A percentile compares a stretch with the other conserved stretches of the same genome.
Conservation (phyloP, 768 basidiomycete species). For the Boletus rex-veris region DNA sequence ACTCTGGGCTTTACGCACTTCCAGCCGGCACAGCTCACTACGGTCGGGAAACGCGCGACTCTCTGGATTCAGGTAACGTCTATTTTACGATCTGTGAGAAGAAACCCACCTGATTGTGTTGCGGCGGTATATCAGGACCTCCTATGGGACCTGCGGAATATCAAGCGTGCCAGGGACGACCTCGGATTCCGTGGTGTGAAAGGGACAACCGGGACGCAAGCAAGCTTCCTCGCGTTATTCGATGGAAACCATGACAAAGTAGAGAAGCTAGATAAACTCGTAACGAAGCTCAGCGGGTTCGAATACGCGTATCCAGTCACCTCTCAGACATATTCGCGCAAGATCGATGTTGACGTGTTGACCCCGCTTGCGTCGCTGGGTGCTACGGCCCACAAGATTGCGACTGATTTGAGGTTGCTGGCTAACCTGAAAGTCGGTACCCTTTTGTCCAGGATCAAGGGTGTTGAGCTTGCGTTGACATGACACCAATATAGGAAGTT, state of each 20-base stretch:
- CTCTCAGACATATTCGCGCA: constrained; percentile 97
- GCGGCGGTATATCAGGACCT: constrained; percentile 56
- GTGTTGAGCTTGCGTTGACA: constrained; percentile 1
- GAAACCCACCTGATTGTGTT: neutral
- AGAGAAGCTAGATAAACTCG: constrained; percentile 80
- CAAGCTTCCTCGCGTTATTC: constrained; percentile 90
- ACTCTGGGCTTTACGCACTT: constrained; percentile 98
- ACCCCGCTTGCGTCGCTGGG: constrained; percentile 87
- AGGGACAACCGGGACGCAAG: constrained; percentile 99
- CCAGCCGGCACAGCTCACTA: constrained; percentile 97
- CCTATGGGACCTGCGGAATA: constrained; percentile 93
- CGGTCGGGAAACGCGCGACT: constrained; percentile 95
- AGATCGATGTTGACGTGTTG: constrained; percentile 93
- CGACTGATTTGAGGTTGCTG: constrained; percentile 89
- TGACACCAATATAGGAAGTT: constrained; percentile 58
- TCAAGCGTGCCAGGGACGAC: constrained; percentile 85
- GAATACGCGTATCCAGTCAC: constrained; percentile 95
- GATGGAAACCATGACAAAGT: constrained; percentile 97
- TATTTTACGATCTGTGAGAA: neutral
- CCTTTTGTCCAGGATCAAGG: neutral
- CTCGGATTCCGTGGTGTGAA: constrained; percentile 98
- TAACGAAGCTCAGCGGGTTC: constrained; percentile 91
- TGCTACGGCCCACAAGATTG: constrained; percentile 97
- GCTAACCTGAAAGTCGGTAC: constrained; percentile 81
- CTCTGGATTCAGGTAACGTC: constrained; percentile 85